A percentile compares a stretch with the other conserved stretches of the same genome.
These are phyloP conservation scores for Jackrogersella multiformis DNA, from an alignment of 495 filamentous ascomycete species.

Conservation along the genomic window DNA sequence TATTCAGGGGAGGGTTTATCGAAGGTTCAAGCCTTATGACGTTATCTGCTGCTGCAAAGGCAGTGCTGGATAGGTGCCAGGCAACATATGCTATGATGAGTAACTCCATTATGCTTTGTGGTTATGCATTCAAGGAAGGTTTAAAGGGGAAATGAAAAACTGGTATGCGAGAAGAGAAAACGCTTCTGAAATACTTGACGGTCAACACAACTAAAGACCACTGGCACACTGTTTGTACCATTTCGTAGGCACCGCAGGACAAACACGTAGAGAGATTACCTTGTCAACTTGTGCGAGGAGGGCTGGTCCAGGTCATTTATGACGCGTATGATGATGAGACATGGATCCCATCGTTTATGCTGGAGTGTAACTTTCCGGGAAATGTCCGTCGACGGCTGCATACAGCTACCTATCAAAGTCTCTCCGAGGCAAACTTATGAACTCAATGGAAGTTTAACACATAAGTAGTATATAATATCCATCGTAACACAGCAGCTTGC, in stretches of 20 bases:
- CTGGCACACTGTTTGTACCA: neutral
- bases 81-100: neutral
- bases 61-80: neutral
- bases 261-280: neutral
- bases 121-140: neutral
- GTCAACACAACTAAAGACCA: neutral
- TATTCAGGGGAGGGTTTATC: slow-evolving; percentile 9
- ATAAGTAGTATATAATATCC: neutral
- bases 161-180: neutral
- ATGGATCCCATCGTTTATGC: slow-evolving; percentile 6
- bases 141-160: neutral
- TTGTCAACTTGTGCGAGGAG: neutral
- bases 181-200: neutral
- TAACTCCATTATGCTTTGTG: slow-evolving; percentile 8
- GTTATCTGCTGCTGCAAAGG: slow-evolving; percentile 2
- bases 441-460: neutral
- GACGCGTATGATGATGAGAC: slow-evolving; percentile 15
- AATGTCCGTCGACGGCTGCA: neutral
- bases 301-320: slow-evolving; percentile 5
- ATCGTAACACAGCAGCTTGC: neutral
- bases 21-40: slow-evolving; percentile 22
- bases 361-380: slow-evolving; percentile 21
- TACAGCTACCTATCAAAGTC: neutral
- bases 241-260: neutral
- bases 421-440: neutral